phyloP scores from a whole-genome alignment of 257 asterid species.

The Asclepias syriaca region DNA sequence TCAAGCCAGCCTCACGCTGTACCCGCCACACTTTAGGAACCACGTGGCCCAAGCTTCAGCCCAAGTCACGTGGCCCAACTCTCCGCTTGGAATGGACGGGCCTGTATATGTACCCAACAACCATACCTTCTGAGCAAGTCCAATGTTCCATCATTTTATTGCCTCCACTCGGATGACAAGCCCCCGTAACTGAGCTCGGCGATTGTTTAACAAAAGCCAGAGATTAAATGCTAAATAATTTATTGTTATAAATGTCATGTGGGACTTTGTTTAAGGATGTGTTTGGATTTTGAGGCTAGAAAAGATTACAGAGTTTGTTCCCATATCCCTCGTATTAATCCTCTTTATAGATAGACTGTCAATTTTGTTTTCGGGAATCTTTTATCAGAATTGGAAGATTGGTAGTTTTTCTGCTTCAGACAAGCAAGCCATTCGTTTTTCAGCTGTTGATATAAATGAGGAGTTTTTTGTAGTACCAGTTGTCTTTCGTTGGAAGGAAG shows the following conservation, averaged over 20 bases:
- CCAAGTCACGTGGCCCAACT: background rate
- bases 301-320: background rate
- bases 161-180: constrained; percentile 23
- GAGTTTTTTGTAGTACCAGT: background rate
- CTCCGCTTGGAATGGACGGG: constrained; percentile 18
- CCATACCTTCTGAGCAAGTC: background rate
- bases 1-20: constrained; percentile 22
- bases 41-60: background rate
- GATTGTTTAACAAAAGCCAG: background rate
- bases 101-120: background rate
- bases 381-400: too few species aligned
- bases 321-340: background rate
- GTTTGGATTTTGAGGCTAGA: background rate
- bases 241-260: background rate
- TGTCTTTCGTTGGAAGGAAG: background rate
- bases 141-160: background rate
- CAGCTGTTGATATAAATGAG: background rate
- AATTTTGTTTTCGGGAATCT: background rate
- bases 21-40: constrained; percentile 13
- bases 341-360: background rate
- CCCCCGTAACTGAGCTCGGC: constrained; percentile 18
- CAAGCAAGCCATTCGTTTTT: background rate
- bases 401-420: background rate
- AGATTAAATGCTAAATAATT: background rate
- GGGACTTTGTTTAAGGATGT: background rate